These are phyloP conservation scores for Neopestalotiopsis rosae DNA, from an alignment of 2,329 filamentous ascomycete genomes.

Conservation along the genomic window DNA sequence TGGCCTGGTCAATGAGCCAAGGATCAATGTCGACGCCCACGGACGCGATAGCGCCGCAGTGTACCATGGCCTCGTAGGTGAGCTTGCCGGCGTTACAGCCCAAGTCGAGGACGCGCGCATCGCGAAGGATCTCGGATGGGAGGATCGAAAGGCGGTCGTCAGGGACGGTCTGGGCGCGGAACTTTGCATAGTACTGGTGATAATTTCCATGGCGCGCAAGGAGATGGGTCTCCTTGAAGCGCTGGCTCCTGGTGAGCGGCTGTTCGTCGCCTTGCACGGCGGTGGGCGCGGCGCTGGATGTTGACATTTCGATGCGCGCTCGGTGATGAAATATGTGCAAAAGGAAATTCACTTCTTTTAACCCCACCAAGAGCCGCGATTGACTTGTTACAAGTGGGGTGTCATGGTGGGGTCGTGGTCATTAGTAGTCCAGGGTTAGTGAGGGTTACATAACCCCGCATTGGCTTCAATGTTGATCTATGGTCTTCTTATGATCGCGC, in stretches of 20 bases:
- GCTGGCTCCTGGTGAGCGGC: slow-evolving; percentile 10
- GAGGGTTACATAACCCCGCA: no score
- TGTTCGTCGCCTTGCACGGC: not conserved
- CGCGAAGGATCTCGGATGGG: slow-evolving; percentile 13
- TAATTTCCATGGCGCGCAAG: slow-evolving; percentile 19
- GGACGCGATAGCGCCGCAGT: slow-evolving; percentile 13
- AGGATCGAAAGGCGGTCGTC: slow-evolving; percentile 19
- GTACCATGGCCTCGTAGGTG: slow-evolving; percentile 15
- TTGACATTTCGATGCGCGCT: not conserved
- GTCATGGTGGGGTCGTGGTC: no score
- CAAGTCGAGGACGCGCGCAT: slow-evolving; percentile 16
- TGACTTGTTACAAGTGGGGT: no score
- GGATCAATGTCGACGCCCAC: slow-evolving; percentile 20
- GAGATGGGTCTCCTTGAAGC: slow-evolving; percentile 14
- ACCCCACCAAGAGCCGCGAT: not conserved
- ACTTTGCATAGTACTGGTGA: slow-evolving; percentile 20
- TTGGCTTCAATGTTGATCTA: no score
- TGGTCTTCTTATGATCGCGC: no score
- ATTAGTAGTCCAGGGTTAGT: no score
- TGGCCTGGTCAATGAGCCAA: slow-evolving; percentile 19
- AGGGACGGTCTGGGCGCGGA: slow-evolving; percentile 17
- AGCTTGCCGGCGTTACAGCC: slow-evolving; percentile 19
- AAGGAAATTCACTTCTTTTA: not conserved
- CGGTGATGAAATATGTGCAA: not conserved
- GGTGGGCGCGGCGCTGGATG: not conserved